Evolutionary conservation across 1,139 yeast species (phyloP).

Genomic region (Diutina neorugosa): DNA sequence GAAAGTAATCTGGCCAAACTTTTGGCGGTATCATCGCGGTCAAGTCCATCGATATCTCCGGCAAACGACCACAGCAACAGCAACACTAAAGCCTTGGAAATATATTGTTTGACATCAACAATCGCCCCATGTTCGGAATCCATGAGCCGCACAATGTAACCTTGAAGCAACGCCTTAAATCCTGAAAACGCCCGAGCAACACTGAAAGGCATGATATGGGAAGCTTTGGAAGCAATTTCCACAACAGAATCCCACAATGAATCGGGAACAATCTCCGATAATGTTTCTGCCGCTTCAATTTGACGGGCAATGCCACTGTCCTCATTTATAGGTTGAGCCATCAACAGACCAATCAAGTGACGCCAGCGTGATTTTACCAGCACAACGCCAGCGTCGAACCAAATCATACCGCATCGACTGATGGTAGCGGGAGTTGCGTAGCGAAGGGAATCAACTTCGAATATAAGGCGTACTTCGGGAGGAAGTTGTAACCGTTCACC

Average conservation of each 20-base stretch:
- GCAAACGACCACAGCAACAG: constrained; percentile 58
- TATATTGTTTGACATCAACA: constrained; percentile 11
- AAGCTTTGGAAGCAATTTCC: background rate
- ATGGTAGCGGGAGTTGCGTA: constrained; percentile 85
- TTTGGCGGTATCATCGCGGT: background rate
- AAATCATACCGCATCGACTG: constrained; percentile 85
- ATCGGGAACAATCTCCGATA: background rate
- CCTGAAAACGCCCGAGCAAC: background rate
- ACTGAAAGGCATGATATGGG: background rate
- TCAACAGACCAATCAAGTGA: constrained; percentile 4
- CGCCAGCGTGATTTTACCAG: constrained; percentile 7
- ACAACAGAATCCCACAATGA: background rate
- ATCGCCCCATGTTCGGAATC: background rate
- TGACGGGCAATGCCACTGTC: background rate
- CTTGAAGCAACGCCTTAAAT: background rate
- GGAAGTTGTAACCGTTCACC: constrained; percentile 78
- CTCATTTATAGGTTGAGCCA: background rate
- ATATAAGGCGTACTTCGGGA: constrained; percentile 47
- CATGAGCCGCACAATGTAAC: background rate
- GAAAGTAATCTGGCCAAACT: background rate
- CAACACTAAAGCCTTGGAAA: constrained; percentile 26
- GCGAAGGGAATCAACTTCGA: constrained; percentile 61
- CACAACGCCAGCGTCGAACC: constrained; percentile 38
- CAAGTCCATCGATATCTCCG: constrained; percentile 31
- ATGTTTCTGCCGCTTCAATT: background rate